Percentiles rank a stretch among this genome's conserved stretches.
Evolutionary conservation across 2,329 filamentous ascomycete species (phyloP).

Genomic region (Hymenoscyphus linearis): DNA sequence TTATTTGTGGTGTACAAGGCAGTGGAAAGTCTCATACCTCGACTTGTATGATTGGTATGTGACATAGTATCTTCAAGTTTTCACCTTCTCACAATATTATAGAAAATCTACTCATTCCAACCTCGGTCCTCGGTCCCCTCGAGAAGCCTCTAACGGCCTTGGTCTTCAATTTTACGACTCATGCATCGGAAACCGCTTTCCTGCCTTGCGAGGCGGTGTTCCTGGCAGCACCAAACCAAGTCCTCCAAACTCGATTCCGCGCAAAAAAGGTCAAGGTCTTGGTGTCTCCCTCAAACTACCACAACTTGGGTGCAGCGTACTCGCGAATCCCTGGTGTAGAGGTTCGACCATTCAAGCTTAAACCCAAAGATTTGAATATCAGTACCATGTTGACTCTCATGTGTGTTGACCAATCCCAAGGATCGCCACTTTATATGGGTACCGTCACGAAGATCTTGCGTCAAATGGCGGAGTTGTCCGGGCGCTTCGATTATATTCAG

Average conservation of each 20-base stretch:
- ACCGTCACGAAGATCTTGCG: conserved; percentile 17
- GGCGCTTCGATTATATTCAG: conserved; percentile 38
- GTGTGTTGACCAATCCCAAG: conserved; percentile 12
- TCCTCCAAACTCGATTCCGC: not conserved
- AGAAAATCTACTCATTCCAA: conserved; percentile 1
- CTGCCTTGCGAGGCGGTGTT: conserved; percentile 3
- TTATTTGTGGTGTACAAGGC: conserved; percentile 6
- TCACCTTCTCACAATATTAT: not conserved
- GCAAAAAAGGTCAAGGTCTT: conserved; percentile 14
- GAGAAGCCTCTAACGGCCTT: not conserved
- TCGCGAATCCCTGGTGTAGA: conserved; percentile 13
- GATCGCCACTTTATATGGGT: conserved; percentile 15
- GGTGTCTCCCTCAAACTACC: conserved; percentile 17
- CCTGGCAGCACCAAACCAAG: not conserved
- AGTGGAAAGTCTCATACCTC: conserved; percentile 7
- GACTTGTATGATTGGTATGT: conserved; percentile 3
- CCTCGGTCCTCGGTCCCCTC: not conserved
- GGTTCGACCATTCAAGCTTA: conserved; percentile 14
- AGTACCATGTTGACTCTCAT: conserved; percentile 18
- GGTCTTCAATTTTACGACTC: not conserved
- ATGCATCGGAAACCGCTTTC: conserved; percentile 1
- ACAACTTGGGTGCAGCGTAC: conserved; percentile 8
- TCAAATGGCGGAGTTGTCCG: conserved; percentile 9
- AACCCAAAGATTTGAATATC: conserved; percentile 16
- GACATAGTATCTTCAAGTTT: not conserved